Base-by-base conservation (phyloP, 2,329 filamentous ascomycete species). In the Trichoderma koningiopsis region DNA sequence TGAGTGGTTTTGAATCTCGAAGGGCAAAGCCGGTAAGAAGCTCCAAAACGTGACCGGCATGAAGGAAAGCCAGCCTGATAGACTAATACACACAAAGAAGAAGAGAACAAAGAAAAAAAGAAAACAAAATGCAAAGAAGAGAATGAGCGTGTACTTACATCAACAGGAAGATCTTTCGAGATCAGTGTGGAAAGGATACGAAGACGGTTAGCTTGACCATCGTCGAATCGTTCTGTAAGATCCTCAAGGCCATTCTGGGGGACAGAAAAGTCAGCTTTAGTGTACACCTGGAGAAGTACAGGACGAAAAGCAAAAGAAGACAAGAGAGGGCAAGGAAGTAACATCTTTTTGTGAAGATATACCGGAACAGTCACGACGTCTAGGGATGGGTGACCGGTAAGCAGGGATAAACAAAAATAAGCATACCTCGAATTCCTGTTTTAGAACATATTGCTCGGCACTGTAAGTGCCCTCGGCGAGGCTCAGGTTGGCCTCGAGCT, bases 141-240 rank as follows among this genome's bases (percentile, higher is more conserved):
- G 67, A 68, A 60, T 57, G 35, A 67, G 58, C 61, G 63, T 29
- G 49, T 70, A 68, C 85, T 83, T 77, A 86, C 85, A 76, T 86
- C 83, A 19, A 82, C 76, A 0, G 85, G 84, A 19, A 86, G 77
- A 16, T 78, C 76, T 67, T 80, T 82, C 64, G 82, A 76, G 52
- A 81, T 76, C 53, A 87, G 77, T 16, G 80, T 75, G 68, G 82
- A 78, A 14, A 87, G 78, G 37, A 83, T 79, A 68, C 84, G 83
- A 56, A 83, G 76, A 65, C 83, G 80, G 56, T 81, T 79, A 63
- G 85, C 79, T 71, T 85, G 81, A 43, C 81, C 79, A 70, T 86
- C 82, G 67, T 80, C 78, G 69, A 83, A 84, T 68, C 76, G 76
- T 52, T 83, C 81, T 53, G 78, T 75, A 31, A 80, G 73, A 49